These are phyloP conservation scores for Spirogloea muscicola DNA, from an alignment of 139 green algal genomes.

Conservation along the genomic window DNA sequence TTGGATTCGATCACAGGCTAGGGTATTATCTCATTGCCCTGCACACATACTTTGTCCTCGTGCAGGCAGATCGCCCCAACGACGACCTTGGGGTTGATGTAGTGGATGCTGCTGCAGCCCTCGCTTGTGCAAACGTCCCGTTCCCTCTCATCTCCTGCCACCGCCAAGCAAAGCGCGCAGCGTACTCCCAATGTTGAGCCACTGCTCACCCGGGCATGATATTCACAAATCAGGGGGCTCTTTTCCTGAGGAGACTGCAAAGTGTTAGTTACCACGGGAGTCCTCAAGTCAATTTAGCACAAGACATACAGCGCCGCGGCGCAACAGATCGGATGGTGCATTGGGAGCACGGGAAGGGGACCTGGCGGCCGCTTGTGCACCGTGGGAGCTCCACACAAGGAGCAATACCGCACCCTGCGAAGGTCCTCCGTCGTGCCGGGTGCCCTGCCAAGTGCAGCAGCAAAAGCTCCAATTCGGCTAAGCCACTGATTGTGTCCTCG, in stretches of 20 bases:
- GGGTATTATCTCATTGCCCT: neutral
- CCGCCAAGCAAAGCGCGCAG: neutral
- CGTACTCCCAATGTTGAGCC: neutral
- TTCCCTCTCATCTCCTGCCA: constrained; percentile 10
- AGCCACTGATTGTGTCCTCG: no score
- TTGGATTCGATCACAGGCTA: neutral
- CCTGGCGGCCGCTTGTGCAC: constrained; percentile 4
- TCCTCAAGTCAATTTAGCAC: neutral
- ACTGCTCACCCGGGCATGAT: neutral
- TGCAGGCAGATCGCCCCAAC: constrained; percentile 24
- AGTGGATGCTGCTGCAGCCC: constrained; percentile 4
- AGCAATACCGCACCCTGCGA: constrained; percentile 22
- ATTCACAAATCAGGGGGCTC: neutral
- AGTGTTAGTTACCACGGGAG: neutral
- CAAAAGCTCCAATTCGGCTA: no score
- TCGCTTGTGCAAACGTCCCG: constrained; percentile 11
- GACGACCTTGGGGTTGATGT: constrained; percentile 37
- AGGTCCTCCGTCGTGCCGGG: constrained; percentile 1
- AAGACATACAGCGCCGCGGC: neutral
- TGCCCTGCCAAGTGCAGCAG: no score
- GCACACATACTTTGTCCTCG: constrained; percentile 46
- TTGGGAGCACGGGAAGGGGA: no score
- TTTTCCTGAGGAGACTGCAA: neutral
- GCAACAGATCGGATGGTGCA: neutral
- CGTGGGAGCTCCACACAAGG: constrained; percentile 30